Base-by-base conservation (phyloP, 2,329 filamentous ascomycete species). In the Leptographium radiaticola region DNA sequence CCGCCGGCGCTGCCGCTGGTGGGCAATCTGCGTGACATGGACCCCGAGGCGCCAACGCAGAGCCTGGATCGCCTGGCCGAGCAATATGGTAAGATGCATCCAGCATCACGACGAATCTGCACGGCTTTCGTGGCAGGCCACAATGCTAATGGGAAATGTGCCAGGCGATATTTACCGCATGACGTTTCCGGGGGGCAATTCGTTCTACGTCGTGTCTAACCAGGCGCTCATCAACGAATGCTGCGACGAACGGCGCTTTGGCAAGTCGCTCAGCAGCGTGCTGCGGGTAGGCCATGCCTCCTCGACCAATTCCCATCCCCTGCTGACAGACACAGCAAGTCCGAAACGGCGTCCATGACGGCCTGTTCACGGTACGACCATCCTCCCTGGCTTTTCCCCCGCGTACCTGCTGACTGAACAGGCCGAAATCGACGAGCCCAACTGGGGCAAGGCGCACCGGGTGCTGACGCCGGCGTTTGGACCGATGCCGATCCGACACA, bases 381-480 rank as follows among this genome's bases (percentile, higher is more conserved):
- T 10, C 16, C 30, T 18, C n/a, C 16, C 15, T 30, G 16, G 2
- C 31, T 3, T 18, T n/a, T 12, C 13, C 38, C 38, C 38, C 38
- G 11, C 2, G 2, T 13, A 5, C 6, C 12, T 18, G 25, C 49
- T 50, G 12, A 50, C 30, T 15, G 52, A 3, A 31, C 16, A 71
- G 67, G 72, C 73, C 1, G 62, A 61, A 31, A 62, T 67, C 9
- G 72, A 72, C 2, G 77, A 80, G 59, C 71, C 74, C 53, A 81
- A 81, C 59, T 87, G 84, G 84, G 81, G 76, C 34, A 75, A 83
- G 58, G 84, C 85, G 34, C 79, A 87, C 62, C 70, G 81, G 18
- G 68, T 82, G 15, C 68, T 88, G 53, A 75, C 84, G 60, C 83
- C 84, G 0, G 82, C 81, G 4, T 86, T 88, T 62, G 83, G 84